Percentiles rank a stretch among this genome's conserved stretches.
These are phyloP conservation scores for Saturnispora halmiae DNA, from an alignment of 805 yeast species.

Conservation along the genomic window DNA sequence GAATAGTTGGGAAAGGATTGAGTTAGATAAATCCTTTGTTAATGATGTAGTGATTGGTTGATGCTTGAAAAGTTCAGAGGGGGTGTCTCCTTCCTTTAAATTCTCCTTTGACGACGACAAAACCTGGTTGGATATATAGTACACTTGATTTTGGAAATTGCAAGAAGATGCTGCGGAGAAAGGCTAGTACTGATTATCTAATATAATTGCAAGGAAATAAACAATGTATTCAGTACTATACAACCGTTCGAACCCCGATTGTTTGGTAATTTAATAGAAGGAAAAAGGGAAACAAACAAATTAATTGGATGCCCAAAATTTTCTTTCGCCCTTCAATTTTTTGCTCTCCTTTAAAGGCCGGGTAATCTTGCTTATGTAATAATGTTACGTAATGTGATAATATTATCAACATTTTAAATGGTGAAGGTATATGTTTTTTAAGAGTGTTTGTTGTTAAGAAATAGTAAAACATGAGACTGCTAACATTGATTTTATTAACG, in stretches of 20 bases:
- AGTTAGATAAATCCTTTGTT: slow-evolving; percentile 18
- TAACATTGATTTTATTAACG: background rate
- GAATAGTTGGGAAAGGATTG: slow-evolving; percentile 44
- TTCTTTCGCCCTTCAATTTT: background rate
- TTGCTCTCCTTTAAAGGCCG: slow-evolving; percentile 3
- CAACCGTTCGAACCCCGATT: background rate
- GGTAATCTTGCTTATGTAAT: background rate
- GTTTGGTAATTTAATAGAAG: background rate
- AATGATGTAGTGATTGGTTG: slow-evolving; percentile 9
- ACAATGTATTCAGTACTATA: too few species aligned
- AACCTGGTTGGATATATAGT: slow-evolving; percentile 1
- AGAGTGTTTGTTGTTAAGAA: too few species aligned
- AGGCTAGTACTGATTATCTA: background rate
- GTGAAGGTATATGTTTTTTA: too few species aligned
- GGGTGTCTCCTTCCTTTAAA: slow-evolving; percentile 17
- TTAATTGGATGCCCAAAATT: background rate
- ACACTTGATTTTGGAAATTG: too few species aligned
- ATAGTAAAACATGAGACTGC: too few species aligned
- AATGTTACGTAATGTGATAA: background rate
- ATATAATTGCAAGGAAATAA: too few species aligned
- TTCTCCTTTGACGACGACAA: slow-evolving; percentile 11
- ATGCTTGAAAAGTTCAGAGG: slow-evolving; percentile 18
- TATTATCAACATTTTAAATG: too few species aligned
- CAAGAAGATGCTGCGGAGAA: too few species aligned
- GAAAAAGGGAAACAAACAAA: background rate